phyloP scores from a whole-genome alignment of 2,329 filamentous ascomycete genomes.

The Apiospora aurea region DNA sequence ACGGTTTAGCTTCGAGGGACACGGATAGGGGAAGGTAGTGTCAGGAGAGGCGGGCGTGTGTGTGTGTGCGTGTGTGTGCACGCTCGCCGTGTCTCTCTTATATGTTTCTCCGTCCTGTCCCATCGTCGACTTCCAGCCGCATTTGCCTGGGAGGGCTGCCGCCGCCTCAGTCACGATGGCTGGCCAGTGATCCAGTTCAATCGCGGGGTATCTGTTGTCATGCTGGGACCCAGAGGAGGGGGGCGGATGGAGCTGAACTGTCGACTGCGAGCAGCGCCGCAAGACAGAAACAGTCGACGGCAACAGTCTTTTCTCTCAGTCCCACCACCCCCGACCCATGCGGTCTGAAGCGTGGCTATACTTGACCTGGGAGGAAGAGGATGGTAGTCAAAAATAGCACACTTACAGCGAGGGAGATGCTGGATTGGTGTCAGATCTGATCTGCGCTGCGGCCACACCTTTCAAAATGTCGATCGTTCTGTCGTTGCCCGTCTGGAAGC shows the following conservation, averaged over 20 bases:
- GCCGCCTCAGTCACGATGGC: slow-evolving; percentile 17
- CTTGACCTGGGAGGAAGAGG: background rate
- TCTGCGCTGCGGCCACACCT: slow-evolving; percentile 9
- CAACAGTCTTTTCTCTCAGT: background rate
- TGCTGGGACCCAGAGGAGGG: background rate
- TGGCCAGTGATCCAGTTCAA: background rate
- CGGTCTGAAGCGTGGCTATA: background rate
- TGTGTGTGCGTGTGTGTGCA: background rate
- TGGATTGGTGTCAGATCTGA: background rate
- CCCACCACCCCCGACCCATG: background rate
- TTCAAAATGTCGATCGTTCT: slow-evolving; percentile 10
- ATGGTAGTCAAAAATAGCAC: background rate
- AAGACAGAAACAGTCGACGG: background rate
- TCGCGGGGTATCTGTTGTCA: slow-evolving; percentile 9
- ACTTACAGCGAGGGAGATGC: slow-evolving; percentile 15
- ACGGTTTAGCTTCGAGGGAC: background rate
- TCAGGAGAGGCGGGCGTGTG: background rate
- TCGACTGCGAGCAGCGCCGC: background rate
- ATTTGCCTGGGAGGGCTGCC: slow-evolving; percentile 10
- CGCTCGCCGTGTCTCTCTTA: background rate
- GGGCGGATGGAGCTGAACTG: background rate
- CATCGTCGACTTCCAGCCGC: background rate
- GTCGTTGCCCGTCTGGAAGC: background rate
- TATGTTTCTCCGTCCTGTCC: background rate
- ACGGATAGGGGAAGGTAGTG: background rate